Evolutionary conservation across 306 rosid genomes (phyloP), one percentile per base, ranked within the genome.

Genomic region (Cucurbita ficifolia): DNA sequence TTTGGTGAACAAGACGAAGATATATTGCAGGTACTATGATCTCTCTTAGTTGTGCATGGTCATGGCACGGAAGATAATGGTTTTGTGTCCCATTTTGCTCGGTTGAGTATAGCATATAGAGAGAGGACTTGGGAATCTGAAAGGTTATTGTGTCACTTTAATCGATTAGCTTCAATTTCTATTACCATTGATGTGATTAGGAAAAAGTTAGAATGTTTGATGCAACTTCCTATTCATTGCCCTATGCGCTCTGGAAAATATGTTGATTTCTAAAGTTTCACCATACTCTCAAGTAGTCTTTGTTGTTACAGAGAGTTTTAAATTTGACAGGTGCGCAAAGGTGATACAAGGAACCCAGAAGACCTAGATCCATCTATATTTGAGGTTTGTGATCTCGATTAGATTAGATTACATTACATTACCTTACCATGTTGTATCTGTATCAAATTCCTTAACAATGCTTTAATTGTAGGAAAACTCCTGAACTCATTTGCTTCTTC

Each of bases 321-420:
- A 80, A 80, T 76, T 72, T 79, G 74, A 76, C 70, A 93, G 98
- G 90, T 93, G 54, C 69, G 72, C 81, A 88, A 84, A 81, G 98
- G 87, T 60, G 97, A 93, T 76, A 90, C 98, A 7, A 80, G 98
- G 81, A 90, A 81, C 38, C 82, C 76, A n/a, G 82, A 78, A 12
- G 90, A 88, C 81, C 79, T 93, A 61, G 97, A 87, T 81, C 87
- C 97, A 19, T 83, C 92, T 73, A 80, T 90, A 9, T 93, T 93
- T 75, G 89, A 93, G 96, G 98, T 87, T 62, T 69, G 73, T 78
- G 74, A 57, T 77, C 60, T 52, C 10, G 54, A 45, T 46, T 46
- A 46, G 4, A 45, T 39, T 39, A 29, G 3, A 29, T 39, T 63
- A 39, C 51, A 40, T 65, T 64, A 5, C 52, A 19, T 4, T 40